Conservation (phyloP, 257 asterid species). For the Perilla frutescens region DNA sequence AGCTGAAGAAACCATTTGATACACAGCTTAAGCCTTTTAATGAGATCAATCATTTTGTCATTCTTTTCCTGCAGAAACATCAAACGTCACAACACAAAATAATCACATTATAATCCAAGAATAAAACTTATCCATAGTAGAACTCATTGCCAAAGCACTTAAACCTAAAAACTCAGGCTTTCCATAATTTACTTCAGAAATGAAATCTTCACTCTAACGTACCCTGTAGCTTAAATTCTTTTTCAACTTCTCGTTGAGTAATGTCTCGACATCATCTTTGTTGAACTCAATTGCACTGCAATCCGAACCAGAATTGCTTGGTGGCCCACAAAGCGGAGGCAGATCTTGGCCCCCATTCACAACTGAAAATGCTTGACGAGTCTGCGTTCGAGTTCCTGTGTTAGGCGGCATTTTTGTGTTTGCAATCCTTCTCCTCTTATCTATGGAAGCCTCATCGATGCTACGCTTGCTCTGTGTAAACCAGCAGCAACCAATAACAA, state of each 20-base stretch:
- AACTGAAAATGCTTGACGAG: conserved; percentile 74
- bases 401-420: conserved; percentile 63
- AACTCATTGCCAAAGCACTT: conserved; percentile 10
- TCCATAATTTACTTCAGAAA: conserved; percentile 26
- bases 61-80: conserved; percentile 68
- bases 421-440: conserved; percentile 72
- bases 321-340: conserved; percentile 62
- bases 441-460: conserved; percentile 65
- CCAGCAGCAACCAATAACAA: conserved; percentile 3
- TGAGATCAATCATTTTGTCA: conserved; percentile 68
- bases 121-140: neutral
- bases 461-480: conserved; percentile 57
- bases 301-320: conserved; percentile 74
- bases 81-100: conserved; percentile 12
- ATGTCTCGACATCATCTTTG: conserved; percentile 73
- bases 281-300: conserved; percentile 60
- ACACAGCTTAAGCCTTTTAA: conserved; percentile 77
- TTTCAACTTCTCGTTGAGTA: conserved; percentile 76
- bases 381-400: conserved; percentile 50
- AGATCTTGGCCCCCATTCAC: conserved; percentile 81
- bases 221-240: conserved; percentile 64
- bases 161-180: neutral
- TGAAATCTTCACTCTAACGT: conserved; percentile 17
- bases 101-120: conserved; percentile 9
- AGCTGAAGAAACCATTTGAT: conserved; percentile 87